Evolutionary conservation across 1,284 basidiomycete species (phyloP), one percentile per base, ranked within the genome.

Genomic region (Tausonia pullulans): DNA sequence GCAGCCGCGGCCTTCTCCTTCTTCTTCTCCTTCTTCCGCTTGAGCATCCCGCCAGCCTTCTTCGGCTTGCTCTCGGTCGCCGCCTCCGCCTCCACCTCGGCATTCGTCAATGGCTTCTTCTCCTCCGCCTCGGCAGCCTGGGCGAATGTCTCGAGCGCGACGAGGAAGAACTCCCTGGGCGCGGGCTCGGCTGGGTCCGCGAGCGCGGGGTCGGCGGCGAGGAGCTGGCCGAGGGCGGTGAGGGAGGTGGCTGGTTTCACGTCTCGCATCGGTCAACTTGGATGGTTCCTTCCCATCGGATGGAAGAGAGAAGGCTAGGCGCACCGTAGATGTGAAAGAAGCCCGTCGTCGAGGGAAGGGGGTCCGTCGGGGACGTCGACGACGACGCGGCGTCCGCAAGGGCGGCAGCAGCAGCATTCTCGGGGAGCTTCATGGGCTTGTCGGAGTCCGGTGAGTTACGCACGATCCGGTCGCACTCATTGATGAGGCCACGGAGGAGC

Each of bases 321-420:
- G 27, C 43, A 63, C 61, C 61, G 44, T 63, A 63, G 44, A 63
- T 57, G 14, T 55, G 61, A 48, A 55, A 63, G 61, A 63, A 63
- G 5, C 40, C 2, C 54, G 27, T 27, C 27, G 27, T 61, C 39
- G 51, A 63, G 44, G 39, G 61, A 56, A 27, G 27, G 27, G 27
- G 27, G 41, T 16, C 27, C 41, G 41, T n/a, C 5, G 27, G 27
- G 3, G 52, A 54, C 27, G 52, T 8, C 8, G 13, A 8, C 27
- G 52, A 54, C 13, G 13, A 13, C 27, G 27, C 52, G 27, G 27
- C 27, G 27, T 4, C 27, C 27, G 52, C 11, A 9, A 27, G 51
- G 11, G 6, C 11, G 27, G 52, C 27, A 11, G 27, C 9, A 5
- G 27, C 9, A n/a, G 7, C 52, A n/a, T n/a, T 54, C 13, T 54